These are phyloP conservation scores for Eucalyptus shirleyi DNA, from an alignment of 345 rosid species.

Conservation along the genomic window DNA sequence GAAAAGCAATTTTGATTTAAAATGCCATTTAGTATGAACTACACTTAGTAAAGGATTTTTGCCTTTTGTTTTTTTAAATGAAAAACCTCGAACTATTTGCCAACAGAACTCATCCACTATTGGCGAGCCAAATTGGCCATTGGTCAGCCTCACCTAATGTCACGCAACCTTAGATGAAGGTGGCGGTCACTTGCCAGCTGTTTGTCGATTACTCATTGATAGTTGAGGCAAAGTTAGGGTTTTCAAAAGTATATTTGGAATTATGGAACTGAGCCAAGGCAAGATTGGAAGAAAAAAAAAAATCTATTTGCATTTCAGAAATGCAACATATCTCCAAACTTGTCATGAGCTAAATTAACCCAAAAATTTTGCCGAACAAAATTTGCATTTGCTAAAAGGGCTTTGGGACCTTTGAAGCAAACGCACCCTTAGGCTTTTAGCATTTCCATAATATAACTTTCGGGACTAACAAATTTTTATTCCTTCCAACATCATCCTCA, in stretches of 20 bases:
- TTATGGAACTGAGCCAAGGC: not conserved
- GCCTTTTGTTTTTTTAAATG: too few relatives aligned
- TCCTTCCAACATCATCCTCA: not conserved
- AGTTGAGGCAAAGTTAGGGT: not conserved
- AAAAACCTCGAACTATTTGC: not conserved
- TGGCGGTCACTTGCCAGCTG: rapidly evolving
- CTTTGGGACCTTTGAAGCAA: too few relatives aligned
- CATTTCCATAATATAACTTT: too few relatives aligned
- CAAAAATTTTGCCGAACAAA: too few relatives aligned
- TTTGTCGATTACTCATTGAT: not conserved
- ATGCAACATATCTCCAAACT: not conserved
- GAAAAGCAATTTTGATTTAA: too few relatives aligned
- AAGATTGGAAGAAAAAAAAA: not conserved
- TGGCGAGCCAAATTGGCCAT: too few relatives aligned
- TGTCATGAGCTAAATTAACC: not conserved
- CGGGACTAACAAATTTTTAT: too few relatives aligned
- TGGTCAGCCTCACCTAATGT: rapidly evolving
- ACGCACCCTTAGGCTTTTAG: too few relatives aligned
- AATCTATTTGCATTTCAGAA: not conserved
- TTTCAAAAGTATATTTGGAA: rapidly evolving
- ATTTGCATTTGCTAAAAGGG: too few relatives aligned
- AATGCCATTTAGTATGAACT: not conserved
- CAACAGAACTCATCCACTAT: not conserved
- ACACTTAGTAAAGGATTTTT: not conserved
- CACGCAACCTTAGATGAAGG: not conserved